These are phyloP conservation scores for Cercophora sp. DNA, from an alignment of 495 filamentous ascomycete species.

Conservation along the genomic window DNA sequence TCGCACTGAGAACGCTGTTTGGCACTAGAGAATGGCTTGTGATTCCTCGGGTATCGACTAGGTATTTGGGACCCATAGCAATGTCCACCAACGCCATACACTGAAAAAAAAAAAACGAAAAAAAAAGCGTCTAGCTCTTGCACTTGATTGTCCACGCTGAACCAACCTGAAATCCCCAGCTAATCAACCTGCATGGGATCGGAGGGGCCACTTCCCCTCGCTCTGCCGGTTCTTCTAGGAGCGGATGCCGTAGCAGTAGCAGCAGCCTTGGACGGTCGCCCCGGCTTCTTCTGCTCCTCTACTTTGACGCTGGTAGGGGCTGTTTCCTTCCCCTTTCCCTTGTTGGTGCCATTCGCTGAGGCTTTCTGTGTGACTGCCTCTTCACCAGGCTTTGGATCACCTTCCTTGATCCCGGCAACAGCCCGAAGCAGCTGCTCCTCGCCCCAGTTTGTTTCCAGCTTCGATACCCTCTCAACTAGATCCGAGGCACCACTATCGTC, in stretches of 20 bases:
- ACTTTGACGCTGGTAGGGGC: slow-evolving; percentile 1
- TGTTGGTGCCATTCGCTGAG: slow-evolving; percentile 1
- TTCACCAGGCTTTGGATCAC: slow-evolving; percentile 25
- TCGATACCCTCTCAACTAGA: slow-evolving; percentile 26
- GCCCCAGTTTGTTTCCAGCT: slow-evolving; percentile 34
- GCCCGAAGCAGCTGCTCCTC: slow-evolving; percentile 37
- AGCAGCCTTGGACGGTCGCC: slow-evolving; percentile 11
- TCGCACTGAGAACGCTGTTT: no score
- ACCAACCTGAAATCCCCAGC: neutral
- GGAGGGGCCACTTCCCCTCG: neutral
- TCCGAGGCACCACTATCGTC: slow-evolving; percentile 21
- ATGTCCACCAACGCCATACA: no score
- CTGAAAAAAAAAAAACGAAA: no score
- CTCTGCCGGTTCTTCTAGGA: neutral
- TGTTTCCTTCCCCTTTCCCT: slow-evolving; percentile 25
- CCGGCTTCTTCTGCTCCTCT: slow-evolving; percentile 7
- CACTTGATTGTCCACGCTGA: no score
- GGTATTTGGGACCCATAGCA: no score
- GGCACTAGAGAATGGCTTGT: no score
- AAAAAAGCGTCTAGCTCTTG: no score
- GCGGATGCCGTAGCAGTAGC: slow-evolving; percentile 6
- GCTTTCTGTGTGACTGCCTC: slow-evolving; percentile 14
- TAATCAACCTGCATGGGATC: slow-evolving; percentile 17
- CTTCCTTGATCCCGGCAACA: slow-evolving; percentile 31
- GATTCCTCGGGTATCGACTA: no score